A percentile compares a stretch with the other conserved stretches of the same genome.
phyloP scores from a whole-genome alignment of 371 early-diverging fungal genomes.

The Mucor saturninus region DNA sequence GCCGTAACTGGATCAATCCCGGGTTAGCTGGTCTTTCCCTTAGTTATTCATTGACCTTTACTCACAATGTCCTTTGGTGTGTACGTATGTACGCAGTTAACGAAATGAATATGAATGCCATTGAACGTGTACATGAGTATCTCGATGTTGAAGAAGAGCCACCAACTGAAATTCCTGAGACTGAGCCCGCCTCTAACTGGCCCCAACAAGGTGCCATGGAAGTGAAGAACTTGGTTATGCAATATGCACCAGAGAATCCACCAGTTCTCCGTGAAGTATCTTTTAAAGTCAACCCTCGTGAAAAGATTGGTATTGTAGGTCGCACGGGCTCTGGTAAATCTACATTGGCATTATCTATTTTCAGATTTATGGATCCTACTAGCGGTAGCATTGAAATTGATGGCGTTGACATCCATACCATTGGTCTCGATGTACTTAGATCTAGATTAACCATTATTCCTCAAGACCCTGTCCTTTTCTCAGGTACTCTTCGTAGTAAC shows the following conservation, averaged over 20 bases:
- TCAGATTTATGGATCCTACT: slow-evolving; percentile 74
- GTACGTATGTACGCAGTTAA: slow-evolving; percentile 80
- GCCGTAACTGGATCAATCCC: slow-evolving; percentile 61
- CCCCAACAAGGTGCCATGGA: slow-evolving; percentile 72
- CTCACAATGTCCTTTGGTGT: slow-evolving; percentile 77
- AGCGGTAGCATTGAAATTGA: slow-evolving; percentile 70
- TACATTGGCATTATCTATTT: slow-evolving; percentile 69
- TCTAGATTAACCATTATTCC: slow-evolving; percentile 70
- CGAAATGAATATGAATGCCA: slow-evolving; percentile 86
- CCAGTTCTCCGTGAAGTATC: slow-evolving; percentile 73
- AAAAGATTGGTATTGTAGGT: slow-evolving; percentile 70
- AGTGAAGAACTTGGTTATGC: slow-evolving; percentile 65
- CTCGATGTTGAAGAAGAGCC: slow-evolving; percentile 74
- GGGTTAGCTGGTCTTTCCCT: slow-evolving; percentile 83
- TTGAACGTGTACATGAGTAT: slow-evolving; percentile 86
- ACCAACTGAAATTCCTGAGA: slow-evolving; percentile 46
- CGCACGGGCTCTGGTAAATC: slow-evolving; percentile 66
- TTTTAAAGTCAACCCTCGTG: slow-evolving; percentile 57
- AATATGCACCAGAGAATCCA: slow-evolving; percentile 67
- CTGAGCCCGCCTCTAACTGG: slow-evolving; percentile 68
- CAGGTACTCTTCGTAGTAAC: slow-evolving; percentile 80
- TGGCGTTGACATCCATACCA: slow-evolving; percentile 66
- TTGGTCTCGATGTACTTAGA: slow-evolving; percentile 71
- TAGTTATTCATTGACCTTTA: slow-evolving; percentile 69
- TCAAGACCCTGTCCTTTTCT: slow-evolving; percentile 78